Evolutionary conservation across 176 grass and related monocot genomes (phyloP), one percentile per base, ranked within the genome.

Genomic region (Aegilops umbellulata): DNA sequence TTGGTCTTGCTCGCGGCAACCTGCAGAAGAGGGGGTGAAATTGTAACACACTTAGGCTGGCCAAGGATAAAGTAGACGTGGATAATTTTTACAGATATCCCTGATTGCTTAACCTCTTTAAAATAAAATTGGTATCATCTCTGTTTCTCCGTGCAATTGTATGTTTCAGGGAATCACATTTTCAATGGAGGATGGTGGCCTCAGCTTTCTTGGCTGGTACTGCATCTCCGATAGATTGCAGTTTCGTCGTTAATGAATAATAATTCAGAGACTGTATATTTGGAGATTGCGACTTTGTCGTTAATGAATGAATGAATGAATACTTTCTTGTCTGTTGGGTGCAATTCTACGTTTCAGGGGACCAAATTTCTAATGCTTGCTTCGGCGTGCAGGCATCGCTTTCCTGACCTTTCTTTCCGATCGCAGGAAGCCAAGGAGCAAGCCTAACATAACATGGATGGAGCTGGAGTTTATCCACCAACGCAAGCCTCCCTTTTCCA

Each of bases 1-100:
- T 96, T 99, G 22, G 97, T 96, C 69, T 94, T 95, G 85, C 94
- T 99, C 11, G 97, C 97, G 80, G 88, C 92, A 73, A 99, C 90
- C 97, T 99, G 82, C 78, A 85, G 17, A 55, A 76, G 26, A 66
- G 61, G 39, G 5, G 32, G 41, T 65, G 62, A 80, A 67, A 49
- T 3, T 79, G 60, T 49, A 60, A 77, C 51, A 20, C 57, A 70
- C 5, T 20, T 35, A 58, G 26, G 19, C 23, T 20, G 6, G 22
- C 25, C 55, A 51, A n/a, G 13, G 14, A 14, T 10, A 53, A 39
- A 13, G 23, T 69, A 38, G 46, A 4, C 8, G 24, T 30, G 19
- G 6, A 64, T 29, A 34, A 6, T 20, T 31, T 22, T 19, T 29
- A 17, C 23, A 74, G 70, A 35, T 38, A 65, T 8, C 15, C 39